phyloP scores from a whole-genome alignment of 192 early-diverging fungal species.

The Physocladia obscura region DNA sequence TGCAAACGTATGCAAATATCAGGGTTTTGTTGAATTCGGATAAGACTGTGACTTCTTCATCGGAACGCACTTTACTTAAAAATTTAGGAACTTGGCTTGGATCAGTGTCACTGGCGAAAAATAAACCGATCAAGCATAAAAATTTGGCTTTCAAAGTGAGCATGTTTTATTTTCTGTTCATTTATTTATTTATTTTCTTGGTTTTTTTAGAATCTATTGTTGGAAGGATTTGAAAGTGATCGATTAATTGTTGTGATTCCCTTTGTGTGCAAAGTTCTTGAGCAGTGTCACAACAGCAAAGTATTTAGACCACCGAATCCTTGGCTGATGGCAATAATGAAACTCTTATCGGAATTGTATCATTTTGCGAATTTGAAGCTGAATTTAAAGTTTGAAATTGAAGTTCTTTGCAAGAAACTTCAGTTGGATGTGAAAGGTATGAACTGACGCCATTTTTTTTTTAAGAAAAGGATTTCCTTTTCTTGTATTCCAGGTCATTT shows the following conservation, averaged over 20 bases:
- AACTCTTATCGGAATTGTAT: constrained; percentile 88
- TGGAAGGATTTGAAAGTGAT: constrained; percentile 86
- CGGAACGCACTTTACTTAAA: constrained; percentile 87
- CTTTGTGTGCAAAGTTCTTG: constrained; percentile 96
- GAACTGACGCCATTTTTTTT: no score
- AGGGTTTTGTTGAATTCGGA: constrained; percentile 88
- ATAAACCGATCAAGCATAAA: constrained; percentile 94
- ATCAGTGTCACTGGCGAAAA: constrained; percentile 91
- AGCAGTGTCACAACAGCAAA: constrained; percentile 78
- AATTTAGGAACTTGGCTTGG: constrained; percentile 98
- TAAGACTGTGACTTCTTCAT: constrained; percentile 84
- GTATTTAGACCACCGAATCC: constrained; percentile 96
- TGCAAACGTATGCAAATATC: constrained; percentile 88
- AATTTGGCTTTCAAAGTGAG: constrained; percentile 88
- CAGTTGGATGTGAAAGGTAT: constrained; percentile 72
- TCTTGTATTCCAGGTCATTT: background rate
- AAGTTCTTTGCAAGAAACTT: constrained; percentile 91
- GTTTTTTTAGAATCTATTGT: constrained; percentile 68
- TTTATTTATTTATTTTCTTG: background rate
- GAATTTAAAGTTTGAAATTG: constrained; percentile 96
- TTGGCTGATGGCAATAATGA: constrained; percentile 95
- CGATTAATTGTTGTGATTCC: constrained; percentile 94
- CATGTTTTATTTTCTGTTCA: constrained; percentile 6
- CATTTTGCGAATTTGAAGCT: constrained; percentile 90
- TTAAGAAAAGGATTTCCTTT: no score